Evolutionary conservation across 2,329 filamentous ascomycete genomes (phyloP).

Genomic region (Diaporthe caulivora): DNA sequence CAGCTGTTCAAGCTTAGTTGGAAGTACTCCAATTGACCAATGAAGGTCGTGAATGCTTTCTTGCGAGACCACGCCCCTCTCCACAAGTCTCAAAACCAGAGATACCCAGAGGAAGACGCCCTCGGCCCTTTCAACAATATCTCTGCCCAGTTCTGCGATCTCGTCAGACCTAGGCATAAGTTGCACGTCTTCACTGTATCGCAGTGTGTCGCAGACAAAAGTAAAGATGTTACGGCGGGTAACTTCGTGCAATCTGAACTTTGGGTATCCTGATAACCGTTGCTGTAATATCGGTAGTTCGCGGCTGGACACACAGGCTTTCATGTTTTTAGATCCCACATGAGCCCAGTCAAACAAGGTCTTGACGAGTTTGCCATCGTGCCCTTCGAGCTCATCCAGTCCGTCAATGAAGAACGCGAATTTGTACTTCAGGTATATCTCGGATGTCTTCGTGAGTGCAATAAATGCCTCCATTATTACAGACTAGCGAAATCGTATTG

Average conservation of each 20-base stretch:
- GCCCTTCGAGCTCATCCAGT: slow-evolving; percentile 40
- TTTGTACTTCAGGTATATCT: not conserved
- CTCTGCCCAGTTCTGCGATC: not conserved
- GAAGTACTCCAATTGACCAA: slow-evolving; percentile 35
- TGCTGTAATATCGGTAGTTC: slow-evolving; percentile 20
- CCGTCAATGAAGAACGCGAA: slow-evolving; percentile 43
- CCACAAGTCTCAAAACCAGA: slow-evolving; percentile 37
- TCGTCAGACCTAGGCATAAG: not conserved
- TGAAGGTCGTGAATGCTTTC: slow-evolving; percentile 36
- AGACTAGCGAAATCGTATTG: not conserved
- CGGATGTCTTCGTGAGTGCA: not conserved
- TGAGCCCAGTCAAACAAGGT: slow-evolving; percentile 32
- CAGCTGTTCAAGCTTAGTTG: slow-evolving; percentile 36
- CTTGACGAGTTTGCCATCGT: slow-evolving; percentile 32
- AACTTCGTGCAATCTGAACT: slow-evolving; percentile 19
- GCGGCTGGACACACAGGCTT: slow-evolving; percentile 27
- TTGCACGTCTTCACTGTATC: not conserved
- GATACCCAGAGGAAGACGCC: slow-evolving; percentile 43
- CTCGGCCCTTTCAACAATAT: slow-evolving; percentile 33
- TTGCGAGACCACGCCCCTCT: slow-evolving; percentile 31
- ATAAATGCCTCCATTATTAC: slow-evolving; percentile 29
- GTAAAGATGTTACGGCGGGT: not conserved
- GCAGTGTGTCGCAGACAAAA: slow-evolving; percentile 15
- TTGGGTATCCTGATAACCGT: not conserved
- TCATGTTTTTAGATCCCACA: not conserved